Base-by-base conservation (phyloP, 2,329 filamentous ascomycete species). In the Keithomyces neogunnii region DNA sequence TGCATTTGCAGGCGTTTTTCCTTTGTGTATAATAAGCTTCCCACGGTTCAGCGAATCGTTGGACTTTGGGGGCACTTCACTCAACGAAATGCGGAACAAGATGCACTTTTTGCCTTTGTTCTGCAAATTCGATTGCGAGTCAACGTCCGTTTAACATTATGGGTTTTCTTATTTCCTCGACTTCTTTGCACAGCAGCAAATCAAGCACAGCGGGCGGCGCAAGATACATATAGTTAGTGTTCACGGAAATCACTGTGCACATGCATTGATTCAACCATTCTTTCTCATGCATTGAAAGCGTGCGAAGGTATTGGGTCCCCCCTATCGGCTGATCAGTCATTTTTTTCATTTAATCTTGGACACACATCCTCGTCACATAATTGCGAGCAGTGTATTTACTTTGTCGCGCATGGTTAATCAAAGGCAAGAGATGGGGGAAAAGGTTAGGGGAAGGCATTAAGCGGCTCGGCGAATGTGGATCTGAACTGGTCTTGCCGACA, bases 161-260 rank as follows among this genome's bases (percentile, higher is more conserved):
- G 32, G 40, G 19, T 30, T 36, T 44, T 42, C n/a, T 33, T 32
- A 38, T 26, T 45, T 38, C 32, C 40, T 31, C 39, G 28, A 28
- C 26, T 32, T 49, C 28, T 36, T 49, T 49, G 31, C 19, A 29
- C 30, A 40, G 26, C 11, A 39, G 7, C 29, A 33, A 43, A 30
- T 13, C 26, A 19, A 51, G 46, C 59, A 61, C 59, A 62, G 58
- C 56, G 60, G 53, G 50, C 54, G 60, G 60, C 57, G 59, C 61
- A 55, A 51, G 57, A 57, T 45, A 55, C 54, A 53, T 51, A 50
- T 49, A 51, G 46, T 35, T 47, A 19, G 13, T 29, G 26, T 35
- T 9, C 19, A 26, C 31, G 30, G 5, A 44, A 10, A 29, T 10
- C 8, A 11, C 40, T 4, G n/a, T 13, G 19, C n/a, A 28, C n/a